A percentile compares a stretch with the other conserved stretches of the same genome.
Evolutionary conservation across 345 rosid species (phyloP).

Genomic region (Toxicodendron radicans): DNA sequence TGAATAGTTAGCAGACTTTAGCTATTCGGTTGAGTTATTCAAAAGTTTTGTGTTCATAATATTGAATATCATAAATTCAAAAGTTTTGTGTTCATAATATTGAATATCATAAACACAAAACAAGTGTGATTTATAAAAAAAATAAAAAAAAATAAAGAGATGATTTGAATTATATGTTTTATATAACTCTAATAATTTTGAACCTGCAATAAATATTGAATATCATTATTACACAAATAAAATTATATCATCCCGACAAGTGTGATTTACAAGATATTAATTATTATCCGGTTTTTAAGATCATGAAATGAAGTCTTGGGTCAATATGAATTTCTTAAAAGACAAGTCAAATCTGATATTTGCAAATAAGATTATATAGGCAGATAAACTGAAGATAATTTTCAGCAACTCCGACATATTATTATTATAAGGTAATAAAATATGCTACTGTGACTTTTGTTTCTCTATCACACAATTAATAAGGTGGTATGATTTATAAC

Average conservation of each 20-base stretch:
- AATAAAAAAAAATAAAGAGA: too few species aligned
- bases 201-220: neutral
- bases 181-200: neutral
- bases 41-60: too few species aligned
- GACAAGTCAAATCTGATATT: conserved; percentile 19
- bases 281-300: neutral
- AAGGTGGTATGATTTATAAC: too few species aligned
- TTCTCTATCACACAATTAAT: too few species aligned
- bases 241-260: neutral
- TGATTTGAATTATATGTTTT: neutral
- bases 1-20: too few species aligned
- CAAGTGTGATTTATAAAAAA: too few species aligned
- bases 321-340: conserved; percentile 5
- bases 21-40: too few species aligned
- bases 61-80: too few species aligned
- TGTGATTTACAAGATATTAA: conserved; percentile 6
- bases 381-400: neutral
- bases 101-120: too few species aligned
- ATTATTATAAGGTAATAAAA: neutral
- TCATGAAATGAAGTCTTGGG: neutral
- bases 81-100: too few species aligned
- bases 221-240: neutral
- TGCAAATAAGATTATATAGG: conserved; percentile 7
- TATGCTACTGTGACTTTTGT: neutral
- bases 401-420: neutral